Base-by-base conservation (phyloP, 179 eudicot species). In the Sideroxylon spinosum region DNA sequence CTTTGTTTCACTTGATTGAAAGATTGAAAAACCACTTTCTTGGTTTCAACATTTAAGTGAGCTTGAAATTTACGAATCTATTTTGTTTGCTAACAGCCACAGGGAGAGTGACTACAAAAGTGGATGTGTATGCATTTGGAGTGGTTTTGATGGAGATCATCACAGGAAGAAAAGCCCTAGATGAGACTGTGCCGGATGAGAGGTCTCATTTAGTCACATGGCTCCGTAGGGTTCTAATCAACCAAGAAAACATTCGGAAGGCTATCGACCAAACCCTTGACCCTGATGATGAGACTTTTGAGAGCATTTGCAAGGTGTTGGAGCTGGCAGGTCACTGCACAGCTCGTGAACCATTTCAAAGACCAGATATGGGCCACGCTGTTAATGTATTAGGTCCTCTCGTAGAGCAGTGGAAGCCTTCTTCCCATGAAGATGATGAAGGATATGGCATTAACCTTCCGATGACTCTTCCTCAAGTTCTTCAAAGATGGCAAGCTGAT, bases 261-360 rank as follows among this genome's bases (percentile, higher is more conserved):
- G 72, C 87, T 3, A 81, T 88, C 2, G 94, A 88, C 61, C 69
- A 71, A 67, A 71, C 83, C 22, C 92, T 88, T 13, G 85, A 89
- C 75, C 88, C 87, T 1, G 87, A 90, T 68, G 92, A 85, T n/a
- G 92, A 89, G 70, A 88, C 92, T 4, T 88, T 81, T 0, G 88
- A 86, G 73, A 87, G 82, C 83, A 89, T 91, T 26, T 78, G 78
- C 78, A 79, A 81, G 83, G 91, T 89, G 0, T 86, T 88, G 17
- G 92, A 91, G 85, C 82, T 91, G 50, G 94, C 92, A 19, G 92
- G 92, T 0, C 92, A 91, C 57, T 91, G 94, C 76, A 91, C 94
- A 1, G 91, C 91, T 7, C 92, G 94, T 17, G 94, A 91, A 73
- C 92, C 94, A 52, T 88, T 81, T 68, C 90, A 89, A 75, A 79